phyloP scores from a whole-genome alignment of 106 monocot genomes.

The Chionographis japonica region DNA sequence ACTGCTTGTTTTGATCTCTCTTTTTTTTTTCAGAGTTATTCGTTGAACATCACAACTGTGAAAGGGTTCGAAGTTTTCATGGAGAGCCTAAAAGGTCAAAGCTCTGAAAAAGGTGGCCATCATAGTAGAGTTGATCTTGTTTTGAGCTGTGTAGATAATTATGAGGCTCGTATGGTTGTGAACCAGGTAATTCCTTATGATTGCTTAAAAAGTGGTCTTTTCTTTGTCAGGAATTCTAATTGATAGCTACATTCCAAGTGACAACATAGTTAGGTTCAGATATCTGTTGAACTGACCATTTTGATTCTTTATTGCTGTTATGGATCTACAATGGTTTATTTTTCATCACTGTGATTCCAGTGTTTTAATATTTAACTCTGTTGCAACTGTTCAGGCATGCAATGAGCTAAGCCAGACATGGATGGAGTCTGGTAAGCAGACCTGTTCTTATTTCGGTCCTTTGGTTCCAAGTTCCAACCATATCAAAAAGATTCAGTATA shows the following conservation, averaged over 20 bases:
- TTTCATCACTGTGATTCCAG: too few species aligned
- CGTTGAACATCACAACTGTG: constrained; percentile 92
- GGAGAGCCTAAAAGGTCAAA: constrained; percentile 64
- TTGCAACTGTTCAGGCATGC: constrained; percentile 69
- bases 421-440: constrained; percentile 93
- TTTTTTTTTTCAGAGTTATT: constrained; percentile 68
- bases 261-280: neutral
- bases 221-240: too few species aligned
- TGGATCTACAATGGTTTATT: neutral
- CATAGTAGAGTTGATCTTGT: constrained; percentile 89
- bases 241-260: neutral
- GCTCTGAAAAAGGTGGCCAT: constrained; percentile 14
- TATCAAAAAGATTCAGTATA: too few species aligned
- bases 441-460: constrained; percentile 1
- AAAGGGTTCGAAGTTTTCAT: constrained; percentile 86
- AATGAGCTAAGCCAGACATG: constrained; percentile 94
- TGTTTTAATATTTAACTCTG: neutral
- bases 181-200: constrained; percentile 65
- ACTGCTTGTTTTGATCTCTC: neutral
- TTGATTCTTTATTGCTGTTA: neutral
- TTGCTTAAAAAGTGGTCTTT: neutral
- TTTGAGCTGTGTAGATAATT: constrained; percentile 96
- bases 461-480: neutral
- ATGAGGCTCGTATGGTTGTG: constrained; percentile 99
- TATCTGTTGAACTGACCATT: too few species aligned